These are phyloP conservation scores for Cladorrhinum sp. DNA, from an alignment of 2,329 filamentous ascomycete genomes.

Conservation along the genomic window DNA sequence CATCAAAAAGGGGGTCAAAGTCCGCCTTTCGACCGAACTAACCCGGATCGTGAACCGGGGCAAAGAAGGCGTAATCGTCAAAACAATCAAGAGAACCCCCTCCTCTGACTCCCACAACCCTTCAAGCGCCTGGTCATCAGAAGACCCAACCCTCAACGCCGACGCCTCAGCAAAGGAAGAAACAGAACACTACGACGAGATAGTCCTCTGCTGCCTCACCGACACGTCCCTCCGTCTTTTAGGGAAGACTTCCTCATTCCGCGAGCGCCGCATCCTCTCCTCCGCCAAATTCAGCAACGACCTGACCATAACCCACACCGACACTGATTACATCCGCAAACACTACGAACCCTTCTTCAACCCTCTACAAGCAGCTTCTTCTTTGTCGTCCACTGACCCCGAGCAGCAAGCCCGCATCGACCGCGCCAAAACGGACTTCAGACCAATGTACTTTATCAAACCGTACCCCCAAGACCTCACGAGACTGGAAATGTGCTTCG, in stretches of 20 bases:
- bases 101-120: constrained; percentile 36
- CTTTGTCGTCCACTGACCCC: constrained; percentile 13
- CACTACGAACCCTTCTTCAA: constrained; percentile 65
- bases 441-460: constrained; percentile 65
- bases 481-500: constrained; percentile 68
- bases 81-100: constrained; percentile 38
- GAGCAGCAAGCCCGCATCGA: constrained; percentile 6
- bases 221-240: constrained; percentile 64
- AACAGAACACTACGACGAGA: constrained; percentile 59
- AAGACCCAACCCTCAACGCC: constrained; percentile 40
- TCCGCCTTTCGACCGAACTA: constrained; percentile 57
- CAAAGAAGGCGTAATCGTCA: constrained; percentile 51
- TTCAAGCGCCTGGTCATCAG: constrained; percentile 16
- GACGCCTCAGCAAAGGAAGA: constrained; percentile 47
- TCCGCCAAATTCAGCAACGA: constrained; percentile 68
- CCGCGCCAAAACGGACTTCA: constrained; percentile 39
- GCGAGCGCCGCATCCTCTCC: constrained; percentile 66
- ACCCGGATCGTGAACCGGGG: constrained; percentile 50
- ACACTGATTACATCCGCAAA: constrained; percentile 61
- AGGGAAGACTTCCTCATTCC: constrained; percentile 53
- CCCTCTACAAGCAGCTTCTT: constrained; percentile 22
- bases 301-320: constrained; percentile 67
- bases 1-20: constrained; percentile 50
- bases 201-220: constrained; percentile 63
- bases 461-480: constrained; percentile 54